Evolutionary conservation across 169 alveolate genomes (phyloP).

Genomic region (Toxoplasma gondii): DNA sequence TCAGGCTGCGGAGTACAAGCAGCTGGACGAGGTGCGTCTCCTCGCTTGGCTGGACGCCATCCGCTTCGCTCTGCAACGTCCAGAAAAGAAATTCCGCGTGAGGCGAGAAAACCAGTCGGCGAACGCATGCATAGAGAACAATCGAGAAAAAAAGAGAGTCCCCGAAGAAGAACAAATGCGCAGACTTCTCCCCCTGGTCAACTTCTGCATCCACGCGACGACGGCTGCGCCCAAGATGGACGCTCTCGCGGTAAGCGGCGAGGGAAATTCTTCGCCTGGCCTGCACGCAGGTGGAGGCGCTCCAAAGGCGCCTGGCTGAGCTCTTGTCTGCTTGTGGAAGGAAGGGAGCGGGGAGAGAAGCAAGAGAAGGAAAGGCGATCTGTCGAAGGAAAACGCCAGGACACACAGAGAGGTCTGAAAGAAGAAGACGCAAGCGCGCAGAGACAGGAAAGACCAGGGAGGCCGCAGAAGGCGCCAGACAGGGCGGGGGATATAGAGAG

Average conservation of each 20-base stretch:
- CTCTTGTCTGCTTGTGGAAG: no score
- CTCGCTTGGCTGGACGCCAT: conserved; percentile 28
- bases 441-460: no score
- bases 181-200: background rate
- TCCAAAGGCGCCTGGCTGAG: no score
- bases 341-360: background rate
- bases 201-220: conserved; percentile 12
- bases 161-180: background rate
- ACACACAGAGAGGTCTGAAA: no score
- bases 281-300: background rate
- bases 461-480: no score
- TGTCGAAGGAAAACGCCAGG: background rate
- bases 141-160: background rate
- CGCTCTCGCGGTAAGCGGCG: background rate
- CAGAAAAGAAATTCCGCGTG: conserved; percentile 1
- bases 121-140: background rate
- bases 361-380: background rate
- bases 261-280: no score
- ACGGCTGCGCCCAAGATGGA: background rate
- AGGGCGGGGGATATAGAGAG: no score
- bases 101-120: background rate
- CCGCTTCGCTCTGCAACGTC: conserved; percentile 6
- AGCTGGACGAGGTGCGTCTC: conserved; percentile 17
- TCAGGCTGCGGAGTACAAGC: background rate
- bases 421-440: no score